These are phyloP conservation scores for Camellia granthamiana DNA, from an alignment of 148 eudicot genomes.

Conservation along the genomic window DNA sequence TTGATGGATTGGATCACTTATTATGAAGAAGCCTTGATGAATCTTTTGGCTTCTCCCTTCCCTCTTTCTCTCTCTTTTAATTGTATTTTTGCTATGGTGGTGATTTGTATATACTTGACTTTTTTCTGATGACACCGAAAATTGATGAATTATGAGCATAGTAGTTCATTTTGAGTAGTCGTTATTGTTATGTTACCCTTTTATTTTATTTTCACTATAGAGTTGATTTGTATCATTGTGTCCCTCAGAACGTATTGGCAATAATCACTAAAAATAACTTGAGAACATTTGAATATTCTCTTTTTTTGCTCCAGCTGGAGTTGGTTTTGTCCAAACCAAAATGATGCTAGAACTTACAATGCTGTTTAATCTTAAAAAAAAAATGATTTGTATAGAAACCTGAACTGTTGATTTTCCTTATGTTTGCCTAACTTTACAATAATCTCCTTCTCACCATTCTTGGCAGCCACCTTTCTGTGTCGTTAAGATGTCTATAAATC, in stretches of 20 bases:
- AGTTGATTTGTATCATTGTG: neutral
- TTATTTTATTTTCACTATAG: neutral
- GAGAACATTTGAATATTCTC: neutral
- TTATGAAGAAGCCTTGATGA: neutral
- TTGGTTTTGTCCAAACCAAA: neutral
- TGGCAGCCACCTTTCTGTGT: neutral
- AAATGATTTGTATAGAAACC: neutral
- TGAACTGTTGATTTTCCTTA: neutral
- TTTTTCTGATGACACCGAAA: neutral
- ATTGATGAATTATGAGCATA: neutral
- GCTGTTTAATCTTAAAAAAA: no score
- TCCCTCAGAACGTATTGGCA: neutral
- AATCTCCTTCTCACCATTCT: neutral
- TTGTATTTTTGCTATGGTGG: neutral
- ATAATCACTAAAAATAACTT: neutral
- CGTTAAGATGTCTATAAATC: neutral
- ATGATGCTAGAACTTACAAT: neutral
- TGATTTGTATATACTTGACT: neutral
- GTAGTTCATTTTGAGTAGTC: neutral
- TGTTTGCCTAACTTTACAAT: neutral
- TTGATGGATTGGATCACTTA: neutral
- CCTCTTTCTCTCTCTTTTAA: neutral
- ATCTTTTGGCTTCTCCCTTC: neutral
- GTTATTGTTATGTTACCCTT: neutral
- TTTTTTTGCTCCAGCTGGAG: neutral